Evolutionary conservation across 306 rosid species (phyloP), one percentile per base, ranked within the genome.

Genomic region (Aeschynomene evenia): DNA sequence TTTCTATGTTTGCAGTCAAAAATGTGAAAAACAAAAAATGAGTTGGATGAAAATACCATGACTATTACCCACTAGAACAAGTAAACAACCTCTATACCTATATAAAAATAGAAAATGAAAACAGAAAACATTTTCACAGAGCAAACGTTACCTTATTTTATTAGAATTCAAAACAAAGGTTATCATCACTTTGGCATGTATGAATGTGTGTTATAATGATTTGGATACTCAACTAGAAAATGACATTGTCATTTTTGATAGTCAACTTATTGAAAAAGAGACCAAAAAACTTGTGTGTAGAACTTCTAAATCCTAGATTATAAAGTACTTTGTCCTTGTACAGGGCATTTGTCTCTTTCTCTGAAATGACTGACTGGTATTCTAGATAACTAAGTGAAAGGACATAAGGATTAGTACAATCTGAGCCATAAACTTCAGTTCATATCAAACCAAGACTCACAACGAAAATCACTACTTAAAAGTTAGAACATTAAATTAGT

Each of bases 401-500:
- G 42, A 55, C 7, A 26, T 23, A 7, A 39, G 48, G 48, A 6
- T 16, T 14, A n/a, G 43, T 40, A 61, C 36, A 36, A 51, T 40
- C 19, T 34, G 15, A 29, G 37, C 33, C 68, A 59, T 61, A 69
- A 69, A 61, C 51, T 40, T 51, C 48, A 9, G 24, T 65, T 34
- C n/a, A 23, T 24, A 40, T 51, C 40, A 66, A 21, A 11, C 24
- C 15, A 45, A 63, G 5, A 39, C 57, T 67, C 40, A 43, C 6
- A 45, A n/a, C n/a, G n/a, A n/a, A 31, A 81, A 74, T 37, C 29
- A 18, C 9, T 49, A n/a, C 19, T 59, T 13, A 62, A 57, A 73
- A n/a, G n/a, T 59, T 13, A 62, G 50, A 73, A 70, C 37, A 45
- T n/a, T 52, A 51, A 70, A 70, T 36, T 37, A 67, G 66, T 66